Conservation (phyloP, 768 basidiomycete genomes). For the Royoungia palumana region DNA sequence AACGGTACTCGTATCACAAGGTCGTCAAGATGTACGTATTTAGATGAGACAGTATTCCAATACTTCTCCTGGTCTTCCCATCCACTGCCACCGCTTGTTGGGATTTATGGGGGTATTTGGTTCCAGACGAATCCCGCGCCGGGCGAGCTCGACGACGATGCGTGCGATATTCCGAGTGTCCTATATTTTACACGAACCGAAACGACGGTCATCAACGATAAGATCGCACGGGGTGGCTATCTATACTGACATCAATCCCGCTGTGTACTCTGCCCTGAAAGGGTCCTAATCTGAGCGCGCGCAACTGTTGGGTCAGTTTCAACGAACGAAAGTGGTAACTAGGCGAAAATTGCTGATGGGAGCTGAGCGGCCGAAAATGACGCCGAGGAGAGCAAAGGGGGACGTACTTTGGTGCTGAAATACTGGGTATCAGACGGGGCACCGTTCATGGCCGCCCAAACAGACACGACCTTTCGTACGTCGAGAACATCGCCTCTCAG, state of each 20-base stretch:
- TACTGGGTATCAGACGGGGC: conserved; percentile 3
- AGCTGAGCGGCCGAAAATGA: neutral
- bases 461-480: conserved; percentile 57
- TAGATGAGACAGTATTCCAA: conserved; percentile 42
- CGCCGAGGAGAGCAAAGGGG: neutral
- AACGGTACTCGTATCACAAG: conserved; percentile 12
- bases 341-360: conserved; percentile 14
- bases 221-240: neutral
- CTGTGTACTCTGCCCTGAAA: conserved; percentile 86
- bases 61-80: conserved; percentile 73
- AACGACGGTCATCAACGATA: conserved; percentile 1
- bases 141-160: conserved; percentile 75
- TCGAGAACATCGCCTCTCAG: conserved; percentile 72
- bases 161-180: conserved; percentile 88
- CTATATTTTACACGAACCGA: conserved; percentile 36
- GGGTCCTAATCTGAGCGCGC: conserved; percentile 61
- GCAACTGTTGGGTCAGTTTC: conserved; percentile 74
- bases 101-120: conserved; percentile 72
- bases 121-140: conserved; percentile 60
- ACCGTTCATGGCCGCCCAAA: conserved; percentile 33
- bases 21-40: conserved; percentile 1
- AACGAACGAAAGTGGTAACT: conserved; percentile 34
- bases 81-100: conserved; percentile 76
- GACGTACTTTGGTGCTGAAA: conserved; percentile 17
- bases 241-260: conserved; percentile 80